phyloP scores from a whole-genome alignment of 2,329 filamentous ascomycete genomes.

The Calonectria multiphialidica region DNA sequence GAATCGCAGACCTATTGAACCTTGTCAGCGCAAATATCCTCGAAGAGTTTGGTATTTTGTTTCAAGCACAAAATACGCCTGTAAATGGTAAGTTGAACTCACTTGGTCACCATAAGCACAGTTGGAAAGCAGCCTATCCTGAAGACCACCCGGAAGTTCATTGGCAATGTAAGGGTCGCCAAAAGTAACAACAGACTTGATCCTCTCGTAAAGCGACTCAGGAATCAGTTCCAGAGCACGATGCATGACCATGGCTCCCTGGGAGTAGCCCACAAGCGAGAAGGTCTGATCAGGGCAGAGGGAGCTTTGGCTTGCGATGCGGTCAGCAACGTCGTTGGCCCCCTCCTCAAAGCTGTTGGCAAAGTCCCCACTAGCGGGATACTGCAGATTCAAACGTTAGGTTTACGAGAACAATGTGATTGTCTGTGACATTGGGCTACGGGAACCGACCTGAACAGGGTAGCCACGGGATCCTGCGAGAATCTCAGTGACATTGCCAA shows the following conservation, averaged over 20 bases:
- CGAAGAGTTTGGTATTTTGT: too few species aligned
- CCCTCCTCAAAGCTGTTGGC: background rate
- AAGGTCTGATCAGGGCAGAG: conserved; percentile 1
- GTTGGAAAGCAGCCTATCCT: background rate
- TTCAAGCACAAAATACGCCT: background rate
- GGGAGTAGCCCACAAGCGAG: background rate
- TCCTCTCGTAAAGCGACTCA: background rate
- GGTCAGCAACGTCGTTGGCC: background rate
- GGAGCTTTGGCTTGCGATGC: background rate
- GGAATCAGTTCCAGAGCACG: background rate
- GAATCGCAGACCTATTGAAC: background rate
- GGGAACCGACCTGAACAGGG: background rate
- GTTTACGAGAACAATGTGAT: background rate
- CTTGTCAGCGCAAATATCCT: background rate
- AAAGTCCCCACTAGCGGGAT: background rate
- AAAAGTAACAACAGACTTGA: background rate
- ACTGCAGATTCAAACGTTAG: background rate
- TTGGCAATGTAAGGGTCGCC: background rate
- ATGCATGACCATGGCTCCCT: conserved; percentile 4
- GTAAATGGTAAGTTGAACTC: background rate
- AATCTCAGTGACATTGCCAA: background rate
- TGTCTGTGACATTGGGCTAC: too few species aligned
- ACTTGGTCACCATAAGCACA: background rate
- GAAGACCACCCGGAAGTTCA: background rate
- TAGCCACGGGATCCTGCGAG: background rate